A percentile compares a stretch with the other conserved stretches of the same genome.
Evolutionary conservation across 2,329 filamentous ascomycete genomes (phyloP).

Genomic region (Paracoccidioides brasiliensis): DNA sequence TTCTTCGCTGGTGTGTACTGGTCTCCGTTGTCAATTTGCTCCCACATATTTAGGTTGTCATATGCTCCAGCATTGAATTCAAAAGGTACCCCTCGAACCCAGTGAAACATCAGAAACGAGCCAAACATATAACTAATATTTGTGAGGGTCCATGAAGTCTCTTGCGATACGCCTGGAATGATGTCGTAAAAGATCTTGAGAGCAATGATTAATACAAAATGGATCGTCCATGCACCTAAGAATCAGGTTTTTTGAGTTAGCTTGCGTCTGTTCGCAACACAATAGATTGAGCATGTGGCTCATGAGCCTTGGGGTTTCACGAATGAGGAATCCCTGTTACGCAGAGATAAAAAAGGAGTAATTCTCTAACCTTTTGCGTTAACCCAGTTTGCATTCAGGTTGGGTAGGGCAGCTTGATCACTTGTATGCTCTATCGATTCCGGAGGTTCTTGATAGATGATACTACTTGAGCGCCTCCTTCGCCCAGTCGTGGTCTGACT

Average conservation of each 20-base stretch:
- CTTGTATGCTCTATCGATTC: constrained; percentile 97
- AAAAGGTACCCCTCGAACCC: constrained; percentile 92
- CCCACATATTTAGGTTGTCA: constrained; percentile 99
- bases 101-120: constrained; percentile 99
- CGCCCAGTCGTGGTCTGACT: constrained; percentile 54
- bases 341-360: neutral
- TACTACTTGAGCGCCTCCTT: constrained; percentile 90
- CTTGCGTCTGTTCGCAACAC: neutral
- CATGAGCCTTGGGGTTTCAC: constrained; percentile 3
- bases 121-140: constrained; percentile 99
- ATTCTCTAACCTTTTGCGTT: constrained; percentile 78
- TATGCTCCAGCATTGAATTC: constrained; percentile 98
- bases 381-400: constrained; percentile 96
- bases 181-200: constrained; percentile 97
- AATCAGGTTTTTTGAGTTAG: constrained; percentile 12
- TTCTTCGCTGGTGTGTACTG: constrained; percentile 99
- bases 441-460: constrained; percentile 93
- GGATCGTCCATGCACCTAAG: constrained; percentile 91
- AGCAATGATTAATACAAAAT: constrained; percentile 78
- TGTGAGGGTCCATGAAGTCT: constrained; percentile 96
- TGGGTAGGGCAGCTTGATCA: constrained; percentile 87
- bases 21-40: constrained; percentile 97
- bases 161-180: constrained; percentile 88
- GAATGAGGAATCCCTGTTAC: neutral
- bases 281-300: constrained; percentile 1